Evolutionary conservation across 441 rosid species (phyloP), one percentile per base, ranked within the genome.

Genomic region (Pelargonium myrrhifolium): DNA sequence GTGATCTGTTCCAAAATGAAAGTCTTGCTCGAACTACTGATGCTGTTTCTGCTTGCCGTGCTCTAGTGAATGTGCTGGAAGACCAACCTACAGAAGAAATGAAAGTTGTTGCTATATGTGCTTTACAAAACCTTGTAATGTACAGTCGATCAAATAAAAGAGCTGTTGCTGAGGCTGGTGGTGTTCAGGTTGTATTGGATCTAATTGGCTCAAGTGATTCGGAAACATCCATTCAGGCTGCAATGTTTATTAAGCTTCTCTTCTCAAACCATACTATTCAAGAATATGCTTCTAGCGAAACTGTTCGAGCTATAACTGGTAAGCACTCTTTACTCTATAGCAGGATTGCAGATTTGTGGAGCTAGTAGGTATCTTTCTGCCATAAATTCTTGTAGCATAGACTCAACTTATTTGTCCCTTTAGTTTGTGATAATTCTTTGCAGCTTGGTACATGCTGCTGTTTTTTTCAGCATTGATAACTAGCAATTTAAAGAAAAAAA

Each of bases 111-210:
- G 97, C 98, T 14, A 88, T 96, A 76, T 96, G 99, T 81, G 96
- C 99, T 69, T 75, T 96, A 81, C 99, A 93, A 71, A 96, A 96
- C 79, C 97, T 96, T 75, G 99, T 96, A 45, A 93, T 88, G 98
- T 82, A 86, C 78, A 93, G 99, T 72, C 84, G 97, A 68, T 87
- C 99, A 20, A 96, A 96, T 80, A 96, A 89, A 85, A 85, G 99
- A 82, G 99, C 98, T 9, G 97, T 96, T 76, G 99, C 99, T n/a
- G 99, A 96, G 86, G 99, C 98, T 71, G 96, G 99, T 64, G 99
- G 99, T 69, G 97, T 96, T 71, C 99, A 96, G 81, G 99, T 96
- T 55, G 86, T 96, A 51, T 74, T 96, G 83, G 99, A 96, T 84
- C 81, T 96, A 68, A 93, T 93, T 51, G 89, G 98, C 78, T 96